phyloP scores from a whole-genome alignment of 2,329 filamentous ascomycete species.

The Cladosporium austrohemisphaericum region DNA sequence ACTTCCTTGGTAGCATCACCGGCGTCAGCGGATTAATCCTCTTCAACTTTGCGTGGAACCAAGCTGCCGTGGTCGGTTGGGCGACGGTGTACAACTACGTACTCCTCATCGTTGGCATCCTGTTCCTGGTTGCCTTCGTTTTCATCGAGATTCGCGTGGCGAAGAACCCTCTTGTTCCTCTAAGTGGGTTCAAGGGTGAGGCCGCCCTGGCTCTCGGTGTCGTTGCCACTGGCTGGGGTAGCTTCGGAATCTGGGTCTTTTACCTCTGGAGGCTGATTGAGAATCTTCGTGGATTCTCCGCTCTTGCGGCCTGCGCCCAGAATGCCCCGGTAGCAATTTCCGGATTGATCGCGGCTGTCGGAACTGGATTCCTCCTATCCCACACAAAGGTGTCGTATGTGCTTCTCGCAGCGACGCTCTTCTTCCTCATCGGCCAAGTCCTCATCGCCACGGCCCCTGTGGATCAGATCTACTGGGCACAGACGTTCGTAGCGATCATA shows the following conservation, averaged over 20 bases:
- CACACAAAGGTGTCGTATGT: constrained; percentile 35
- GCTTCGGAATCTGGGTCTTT: constrained; percentile 34
- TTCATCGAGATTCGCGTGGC: constrained; percentile 25
- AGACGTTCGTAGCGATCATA: constrained; percentile 57
- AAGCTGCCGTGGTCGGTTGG: constrained; percentile 34
- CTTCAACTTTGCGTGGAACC: constrained; percentile 33
- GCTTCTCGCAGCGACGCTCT: constrained; percentile 36
- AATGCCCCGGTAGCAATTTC: constrained; percentile 33
- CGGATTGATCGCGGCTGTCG: constrained; percentile 34
- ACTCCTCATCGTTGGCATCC: constrained; percentile 28
- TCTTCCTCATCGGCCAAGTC: constrained; percentile 41
- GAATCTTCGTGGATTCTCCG: constrained; percentile 29
- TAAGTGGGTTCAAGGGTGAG: constrained; percentile 24
- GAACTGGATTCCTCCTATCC: constrained; percentile 36
- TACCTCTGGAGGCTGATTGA: constrained; percentile 34
- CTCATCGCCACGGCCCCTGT: constrained; percentile 47
- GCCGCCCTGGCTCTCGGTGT: constrained; percentile 27
- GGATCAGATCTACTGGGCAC: constrained; percentile 60
- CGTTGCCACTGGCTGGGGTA: constrained; percentile 31
- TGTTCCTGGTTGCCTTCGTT: constrained; percentile 26
- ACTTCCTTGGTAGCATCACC: constrained; percentile 22
- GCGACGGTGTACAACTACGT: constrained; percentile 27
- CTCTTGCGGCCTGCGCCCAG: constrained; percentile 33
- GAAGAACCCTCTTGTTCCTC: constrained; percentile 24
- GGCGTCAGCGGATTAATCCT: constrained; percentile 31